phyloP scores from a whole-genome alignment of 352 stramenopile species.

The Globisporangium canariense region DNA sequence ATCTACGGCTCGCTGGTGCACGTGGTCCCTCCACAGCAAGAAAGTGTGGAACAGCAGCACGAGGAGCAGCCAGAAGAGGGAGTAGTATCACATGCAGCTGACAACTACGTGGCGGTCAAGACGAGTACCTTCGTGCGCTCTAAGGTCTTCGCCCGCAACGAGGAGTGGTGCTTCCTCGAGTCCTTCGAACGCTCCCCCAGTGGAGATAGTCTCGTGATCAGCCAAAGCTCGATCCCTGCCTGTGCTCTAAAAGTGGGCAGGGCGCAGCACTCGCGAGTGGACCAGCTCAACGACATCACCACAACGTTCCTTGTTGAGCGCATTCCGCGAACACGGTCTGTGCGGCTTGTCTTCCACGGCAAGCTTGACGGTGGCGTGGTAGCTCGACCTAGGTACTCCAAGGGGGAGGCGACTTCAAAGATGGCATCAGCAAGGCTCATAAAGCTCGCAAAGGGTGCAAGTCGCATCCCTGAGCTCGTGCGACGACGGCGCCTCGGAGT shows the following conservation, averaged over 20 bases:
- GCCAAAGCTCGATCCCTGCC: slow-evolving; percentile 25
- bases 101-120: slow-evolving; percentile 35
- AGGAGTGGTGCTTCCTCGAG: slow-evolving; percentile 54
- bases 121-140: slow-evolving; percentile 41
- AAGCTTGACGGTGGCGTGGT: slow-evolving; percentile 10
- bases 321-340: slow-evolving; percentile 2
- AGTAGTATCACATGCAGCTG: background rate
- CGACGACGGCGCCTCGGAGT: slow-evolving; percentile 29
- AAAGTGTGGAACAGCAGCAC: background rate
- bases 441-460: slow-evolving; percentile 25
- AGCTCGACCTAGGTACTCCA: slow-evolving; percentile 9
- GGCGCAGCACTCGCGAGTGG: slow-evolving; percentile 25
- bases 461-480: slow-evolving; percentile 30
- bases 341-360: slow-evolving; percentile 41
- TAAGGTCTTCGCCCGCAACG: slow-evolving; percentile 29
- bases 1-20: background rate
- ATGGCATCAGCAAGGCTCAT: slow-evolving; percentile 23
- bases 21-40: background rate
- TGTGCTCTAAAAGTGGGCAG: slow-evolving; percentile 32
- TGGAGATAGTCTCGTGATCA: slow-evolving; percentile 27
- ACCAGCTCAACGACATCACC: slow-evolving; percentile 38
- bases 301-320: slow-evolving; percentile 31
- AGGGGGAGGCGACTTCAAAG: slow-evolving; percentile 20
- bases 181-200: slow-evolving; percentile 22
- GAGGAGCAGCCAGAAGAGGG: background rate